Base-by-base conservation (phyloP, 2,329 filamentous ascomycete genomes). In the Cordyceps farinosa region DNA sequence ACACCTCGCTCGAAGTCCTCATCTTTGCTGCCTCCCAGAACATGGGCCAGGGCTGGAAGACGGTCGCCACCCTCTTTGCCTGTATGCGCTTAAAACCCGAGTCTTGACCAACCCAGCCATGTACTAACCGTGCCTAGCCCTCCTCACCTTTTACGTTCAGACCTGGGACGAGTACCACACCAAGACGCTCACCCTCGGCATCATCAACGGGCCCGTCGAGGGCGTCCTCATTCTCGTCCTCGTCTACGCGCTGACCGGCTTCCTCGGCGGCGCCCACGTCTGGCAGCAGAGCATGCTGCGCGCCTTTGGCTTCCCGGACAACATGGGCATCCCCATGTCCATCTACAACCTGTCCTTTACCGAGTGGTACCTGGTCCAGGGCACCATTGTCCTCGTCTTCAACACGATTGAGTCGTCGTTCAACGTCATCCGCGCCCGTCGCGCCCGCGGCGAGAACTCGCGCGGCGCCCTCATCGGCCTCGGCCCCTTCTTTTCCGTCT, bases 151-250 rank as follows among this genome's bases (percentile, higher is more conserved):
- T 77, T 98, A 98, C 76, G 90, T 98, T 48, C 95, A 98, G 76
- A 98, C 95, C 40, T 99, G 95, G 95, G 95, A 99, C 73, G 95
- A 98, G 76, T 99, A 98, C 78, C 94, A 98, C 79, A 99, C 95
- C 58, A 93, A 97, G 76, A 95, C 93, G 3, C 85, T 99, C 54
- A 97, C 92, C 1, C 85, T 99, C 6, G 95, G 95, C 64, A 80
- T 98, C 66, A 84, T 99, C 68, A 97, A 94, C 67, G 95, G 95
- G 0, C 95, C 95, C 4, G 95, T 99, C 44, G 95, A 99, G 78
- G 95, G 95, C 58, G 89, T 99, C 62, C 78, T 98, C 53, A 92
- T 91, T 47, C 83, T 99, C 27, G 89, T 91, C 70, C 74, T 84
- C 62, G 87, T 99, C 65, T 98, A 95, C 76, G 85, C 87, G 42